Percentiles rank a stretch among this genome's conserved stretches.
These are phyloP conservation scores for Candida sithepensis DNA, from an alignment of 805 yeast genomes.

Conservation along the genomic window DNA sequence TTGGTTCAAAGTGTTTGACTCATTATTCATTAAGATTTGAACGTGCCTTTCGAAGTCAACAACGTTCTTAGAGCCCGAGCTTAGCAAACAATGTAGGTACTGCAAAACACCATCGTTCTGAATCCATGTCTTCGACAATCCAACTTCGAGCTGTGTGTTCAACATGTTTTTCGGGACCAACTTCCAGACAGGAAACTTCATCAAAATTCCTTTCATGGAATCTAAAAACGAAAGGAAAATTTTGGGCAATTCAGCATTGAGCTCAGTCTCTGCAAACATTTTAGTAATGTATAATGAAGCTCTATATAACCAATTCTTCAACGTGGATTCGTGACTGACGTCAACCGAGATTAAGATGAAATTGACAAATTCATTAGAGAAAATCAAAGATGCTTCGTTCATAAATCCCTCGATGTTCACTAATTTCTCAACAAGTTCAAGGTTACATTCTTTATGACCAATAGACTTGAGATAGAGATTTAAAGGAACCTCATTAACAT, in stretches of 20 bases:
- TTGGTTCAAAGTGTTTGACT: conserved; percentile 32
- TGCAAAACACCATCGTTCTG: conserved; percentile 38
- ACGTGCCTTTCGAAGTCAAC: conserved; percentile 49
- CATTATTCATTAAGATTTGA: conserved; percentile 61
- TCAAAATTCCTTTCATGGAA: conserved; percentile 32
- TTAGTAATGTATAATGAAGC: conserved; percentile 60
- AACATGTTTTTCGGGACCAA: conserved; percentile 43
- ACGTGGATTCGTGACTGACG: conserved; percentile 23
- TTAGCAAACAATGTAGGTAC: conserved; percentile 39
- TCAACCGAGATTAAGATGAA: conserved; percentile 4
- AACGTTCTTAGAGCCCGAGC: conserved; percentile 33
- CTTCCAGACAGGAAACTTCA: conserved; percentile 33
- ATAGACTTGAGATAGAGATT: conserved; percentile 13
- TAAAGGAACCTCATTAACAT: conserved; percentile 4
- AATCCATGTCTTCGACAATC: conserved; percentile 49
- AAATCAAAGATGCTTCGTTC: conserved; percentile 28
- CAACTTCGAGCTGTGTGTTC: conserved; percentile 64
- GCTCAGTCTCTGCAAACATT: conserved; percentile 49
- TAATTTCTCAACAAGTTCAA: conserved; percentile 10
- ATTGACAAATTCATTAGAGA: conserved; percentile 24
- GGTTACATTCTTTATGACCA: neutral
- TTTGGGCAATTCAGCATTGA: conserved; percentile 17
- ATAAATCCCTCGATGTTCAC: conserved; percentile 27
- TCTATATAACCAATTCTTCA: conserved; percentile 53
- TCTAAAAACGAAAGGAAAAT: conserved; percentile 30